Evolutionary conservation across 179 eudicot genomes (phyloP).

Genomic region (Beta lomatogona): DNA sequence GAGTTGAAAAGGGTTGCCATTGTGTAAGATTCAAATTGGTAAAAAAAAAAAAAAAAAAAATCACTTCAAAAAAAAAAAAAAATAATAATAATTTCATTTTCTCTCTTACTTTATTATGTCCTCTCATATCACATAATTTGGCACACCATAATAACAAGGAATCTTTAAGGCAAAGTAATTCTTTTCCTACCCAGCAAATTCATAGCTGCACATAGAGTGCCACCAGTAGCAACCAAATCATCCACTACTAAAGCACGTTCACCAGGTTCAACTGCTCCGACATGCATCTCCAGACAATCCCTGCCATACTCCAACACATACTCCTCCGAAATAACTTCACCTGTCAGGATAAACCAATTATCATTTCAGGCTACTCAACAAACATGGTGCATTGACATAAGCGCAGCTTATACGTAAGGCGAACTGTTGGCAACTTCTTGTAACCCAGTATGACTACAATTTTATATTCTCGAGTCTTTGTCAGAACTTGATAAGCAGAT

Average conservation of each 20-base stretch:
- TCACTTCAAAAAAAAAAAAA: too few species aligned
- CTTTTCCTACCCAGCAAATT: constrained; percentile 55
- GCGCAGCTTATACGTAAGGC: neutral
- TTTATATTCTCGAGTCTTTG: neutral
- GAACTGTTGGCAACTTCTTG: neutral
- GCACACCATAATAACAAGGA: neutral
- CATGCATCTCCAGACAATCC: constrained; percentile 88
- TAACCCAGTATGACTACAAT: neutral
- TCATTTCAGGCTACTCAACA: neutral
- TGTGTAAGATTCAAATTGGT: neutral
- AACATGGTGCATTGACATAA: neutral
- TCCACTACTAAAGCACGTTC: constrained; percentile 87
- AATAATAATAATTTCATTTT: too few species aligned
- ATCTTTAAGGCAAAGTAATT: neutral
- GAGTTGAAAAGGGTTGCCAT: neutral
- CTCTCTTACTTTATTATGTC: neutral
- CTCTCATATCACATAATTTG: neutral
- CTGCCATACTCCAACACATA: constrained; percentile 81
- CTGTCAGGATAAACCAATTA: constrained; percentile 25
- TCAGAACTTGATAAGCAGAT: neutral
- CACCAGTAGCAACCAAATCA: constrained; percentile 94
- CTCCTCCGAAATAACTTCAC: constrained; percentile 63
- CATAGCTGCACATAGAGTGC: constrained; percentile 91
- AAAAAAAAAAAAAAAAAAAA: too few species aligned
- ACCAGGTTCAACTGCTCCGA: constrained; percentile 76